These are phyloP conservation scores for Rhodotorula diobovata DNA, from an alignment of 768 basidiomycete genomes.

Conservation along the genomic window DNA sequence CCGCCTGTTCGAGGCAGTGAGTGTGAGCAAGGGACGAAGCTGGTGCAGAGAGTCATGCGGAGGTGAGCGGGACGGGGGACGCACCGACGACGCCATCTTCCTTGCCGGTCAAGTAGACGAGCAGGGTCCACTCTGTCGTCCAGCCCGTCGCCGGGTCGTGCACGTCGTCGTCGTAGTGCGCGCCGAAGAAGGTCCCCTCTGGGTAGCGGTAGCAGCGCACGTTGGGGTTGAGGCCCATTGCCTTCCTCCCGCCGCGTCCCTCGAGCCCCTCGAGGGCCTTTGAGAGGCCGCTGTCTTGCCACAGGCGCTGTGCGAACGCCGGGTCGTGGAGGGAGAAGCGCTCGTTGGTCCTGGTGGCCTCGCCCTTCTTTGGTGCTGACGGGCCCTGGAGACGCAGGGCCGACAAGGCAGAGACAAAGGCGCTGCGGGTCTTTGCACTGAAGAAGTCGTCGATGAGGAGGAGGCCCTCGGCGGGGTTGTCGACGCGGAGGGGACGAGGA, in stretches of 20 bases:
- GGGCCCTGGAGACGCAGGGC: slow-evolving; percentile 46
- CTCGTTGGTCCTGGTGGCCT: slow-evolving; percentile 66
- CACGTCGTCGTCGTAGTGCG: slow-evolving; percentile 72
- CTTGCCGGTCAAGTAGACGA: slow-evolving; percentile 66
- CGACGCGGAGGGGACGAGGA: background rate
- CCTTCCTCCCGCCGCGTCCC: background rate
- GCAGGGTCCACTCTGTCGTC: slow-evolving; percentile 62
- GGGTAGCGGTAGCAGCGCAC: slow-evolving; percentile 67
- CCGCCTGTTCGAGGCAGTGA: slow-evolving; percentile 17
- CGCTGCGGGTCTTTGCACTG: slow-evolving; percentile 48
- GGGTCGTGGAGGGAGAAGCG: slow-evolving; percentile 60
- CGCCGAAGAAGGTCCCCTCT: slow-evolving; percentile 59
- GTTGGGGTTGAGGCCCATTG: slow-evolving; percentile 60
- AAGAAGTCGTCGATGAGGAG: slow-evolving; percentile 19
- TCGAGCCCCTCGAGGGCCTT: background rate
- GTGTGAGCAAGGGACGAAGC: background rate
- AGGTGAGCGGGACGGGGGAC: slow-evolving; percentile 45
- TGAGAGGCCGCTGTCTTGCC: slow-evolving; percentile 24
- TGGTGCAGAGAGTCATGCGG: background rate
- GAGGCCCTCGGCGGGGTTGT: slow-evolving; percentile 1
- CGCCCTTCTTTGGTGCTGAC: slow-evolving; percentile 66
- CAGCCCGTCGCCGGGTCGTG: slow-evolving; percentile 8
- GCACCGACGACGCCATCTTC: slow-evolving; percentile 60
- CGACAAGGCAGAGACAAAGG: slow-evolving; percentile 61
- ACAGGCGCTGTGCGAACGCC: slow-evolving; percentile 58